Base-by-base conservation (phyloP, 345 rosid species). In the Alliaria petiolata region DNA sequence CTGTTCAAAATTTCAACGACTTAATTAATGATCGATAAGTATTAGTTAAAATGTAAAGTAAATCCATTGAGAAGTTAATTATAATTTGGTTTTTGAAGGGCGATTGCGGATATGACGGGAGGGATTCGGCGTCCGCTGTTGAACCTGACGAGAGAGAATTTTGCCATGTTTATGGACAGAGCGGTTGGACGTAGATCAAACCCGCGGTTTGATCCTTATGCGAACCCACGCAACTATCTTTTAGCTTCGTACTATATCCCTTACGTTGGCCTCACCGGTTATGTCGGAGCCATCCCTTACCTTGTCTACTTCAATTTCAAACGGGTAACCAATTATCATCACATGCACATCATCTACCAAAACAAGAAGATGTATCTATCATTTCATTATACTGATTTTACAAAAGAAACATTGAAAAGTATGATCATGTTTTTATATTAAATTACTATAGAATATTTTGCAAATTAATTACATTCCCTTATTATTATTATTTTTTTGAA, bases 201-300 rank as follows among this genome's bases (percentile, higher is more conserved):
- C 15, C 98, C 98, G 16, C 89, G 79, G 50, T 87, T 89, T 30
- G 77, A 92, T 33, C 90, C 96, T 13, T 92, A 89, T 51, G 54
- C 45, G 11, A 79, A 78, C 62, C 25, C 86, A 3, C n/a, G 63
- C 73, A 83, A 86, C 75, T 89, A 60, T 82, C 76, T 89, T 22
- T 62, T 92, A 62, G 89, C 90, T 7, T 42, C 79, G 0, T 92
- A 89, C 43, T 30, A 78, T 11, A 56, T 89, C 46, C 98, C 96
- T 46, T 86, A 89, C 6, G 89, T 87, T 30, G 95, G 96, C 9
- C 84, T 89, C 13, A 79, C 50, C 0, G 92, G 90, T 45, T 92
- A 92, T 43, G 93, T 86, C 0, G 96, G 92, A 13, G 58, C 84
- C 50, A 84, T 67, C 36, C 98, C 96, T 4, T 10, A 65, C 63